These are phyloP conservation scores for Ligustrum vulgare DNA, from an alignment of 257 asterid species.

Conservation along the genomic window DNA sequence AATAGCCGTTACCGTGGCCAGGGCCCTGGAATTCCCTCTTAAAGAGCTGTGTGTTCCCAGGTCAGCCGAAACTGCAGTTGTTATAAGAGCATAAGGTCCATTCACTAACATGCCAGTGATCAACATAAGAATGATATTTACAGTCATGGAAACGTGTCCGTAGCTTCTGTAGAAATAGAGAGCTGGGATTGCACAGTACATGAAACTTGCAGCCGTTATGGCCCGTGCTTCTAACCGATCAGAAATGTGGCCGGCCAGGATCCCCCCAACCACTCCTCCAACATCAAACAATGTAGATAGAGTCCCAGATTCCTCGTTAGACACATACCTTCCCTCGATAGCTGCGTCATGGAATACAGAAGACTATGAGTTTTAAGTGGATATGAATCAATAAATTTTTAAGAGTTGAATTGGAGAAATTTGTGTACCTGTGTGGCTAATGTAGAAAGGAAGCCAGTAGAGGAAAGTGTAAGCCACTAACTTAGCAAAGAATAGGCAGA, in stretches of 20 bases:
- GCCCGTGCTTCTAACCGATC: conserved; percentile 81
- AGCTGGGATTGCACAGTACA: conserved; percentile 93
- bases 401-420: not conserved
- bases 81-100: conserved; percentile 92
- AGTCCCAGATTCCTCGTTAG: conserved; percentile 80
- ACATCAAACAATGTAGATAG: conserved; percentile 86
- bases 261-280: conserved; percentile 94
- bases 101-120: conserved; percentile 84
- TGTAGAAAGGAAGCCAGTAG: conserved; percentile 58
- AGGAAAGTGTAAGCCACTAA: conserved; percentile 55
- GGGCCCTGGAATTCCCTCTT: conserved; percentile 78
- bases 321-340: conserved; percentile 72
- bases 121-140: conserved; percentile 73
- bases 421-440: conserved; percentile 49
- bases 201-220: conserved; percentile 93
- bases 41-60: conserved; percentile 93
- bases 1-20: conserved; percentile 94
- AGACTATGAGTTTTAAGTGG: conserved; percentile 10
- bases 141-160: conserved; percentile 72
- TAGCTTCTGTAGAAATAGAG: conserved; percentile 81
- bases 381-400: not conserved
- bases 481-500: conserved; percentile 53
- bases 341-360: conserved; percentile 47
- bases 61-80: conserved; percentile 98
- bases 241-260: conserved; percentile 88